These are phyloP conservation scores for Gnaphalium uliginosum DNA, from an alignment of 129 eudicot species.

Conservation along the genomic window DNA sequence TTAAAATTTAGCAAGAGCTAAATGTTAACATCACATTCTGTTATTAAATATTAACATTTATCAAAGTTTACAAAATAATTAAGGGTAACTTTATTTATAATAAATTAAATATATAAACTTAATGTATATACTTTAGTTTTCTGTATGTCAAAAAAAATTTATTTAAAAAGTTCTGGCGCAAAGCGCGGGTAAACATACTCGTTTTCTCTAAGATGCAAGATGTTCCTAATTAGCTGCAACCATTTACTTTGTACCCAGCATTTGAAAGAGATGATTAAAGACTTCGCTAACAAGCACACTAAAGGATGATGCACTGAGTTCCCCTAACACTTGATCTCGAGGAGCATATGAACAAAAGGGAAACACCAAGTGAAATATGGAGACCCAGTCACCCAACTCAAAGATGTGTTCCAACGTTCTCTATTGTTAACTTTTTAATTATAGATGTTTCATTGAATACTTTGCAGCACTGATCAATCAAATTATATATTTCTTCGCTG, in stretches of 20 bases:
- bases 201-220: conserved; percentile 12
- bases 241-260: conserved; percentile 43
- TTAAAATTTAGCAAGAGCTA: too few relatives aligned
- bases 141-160: too few relatives aligned
- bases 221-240: conserved; percentile 11
- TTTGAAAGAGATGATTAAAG: conserved; percentile 78
- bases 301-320: conserved; percentile 38
- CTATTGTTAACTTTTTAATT: conserved; percentile 8
- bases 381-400: background rate
- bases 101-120: too few relatives aligned
- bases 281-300: conserved; percentile 45
- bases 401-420: conserved; percentile 15
- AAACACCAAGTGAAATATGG: conserved; percentile 10
- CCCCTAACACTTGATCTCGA: conserved; percentile 5
- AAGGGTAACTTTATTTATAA: too few relatives aligned
- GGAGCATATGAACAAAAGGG: conserved; percentile 5
- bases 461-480: conserved; percentile 15
- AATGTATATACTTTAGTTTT: too few relatives aligned
- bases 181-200: too few relatives aligned
- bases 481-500: conserved; percentile 4
- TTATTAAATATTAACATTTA: too few relatives aligned
- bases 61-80: too few relatives aligned
- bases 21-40: too few relatives aligned
- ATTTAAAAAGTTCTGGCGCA: too few relatives aligned
- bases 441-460: background rate